phyloP scores from a whole-genome alignment of 1,139 yeast species.

The Hemisphaericaspora xylofermentans region DNA sequence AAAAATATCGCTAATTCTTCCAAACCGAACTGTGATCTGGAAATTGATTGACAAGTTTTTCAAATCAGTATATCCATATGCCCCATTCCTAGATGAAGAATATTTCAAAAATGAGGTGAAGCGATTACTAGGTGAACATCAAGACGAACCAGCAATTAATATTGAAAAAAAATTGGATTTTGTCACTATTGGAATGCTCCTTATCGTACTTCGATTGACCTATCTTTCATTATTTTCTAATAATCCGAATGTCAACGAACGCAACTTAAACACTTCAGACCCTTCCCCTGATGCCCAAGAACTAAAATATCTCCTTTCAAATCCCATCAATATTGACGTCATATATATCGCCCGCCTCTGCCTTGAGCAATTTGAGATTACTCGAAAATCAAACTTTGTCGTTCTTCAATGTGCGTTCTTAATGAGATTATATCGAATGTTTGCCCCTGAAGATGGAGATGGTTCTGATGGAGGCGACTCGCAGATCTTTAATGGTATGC shows the following conservation, averaged over 20 bases:
- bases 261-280: constrained; percentile 21
- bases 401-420: constrained; percentile 49
- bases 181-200: constrained; percentile 31
- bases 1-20: constrained; percentile 31
- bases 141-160: constrained; percentile 16
- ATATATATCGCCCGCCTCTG: constrained; percentile 54
- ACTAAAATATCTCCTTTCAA: constrained; percentile 40
- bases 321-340: constrained; percentile 48
- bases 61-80: constrained; percentile 30
- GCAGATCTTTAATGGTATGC: constrained; percentile 33
- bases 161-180: constrained; percentile 34
- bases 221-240: constrained; percentile 37
- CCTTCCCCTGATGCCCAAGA: constrained; percentile 24
- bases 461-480: constrained; percentile 48
- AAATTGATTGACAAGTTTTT: constrained; percentile 31
- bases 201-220: constrained; percentile 29
- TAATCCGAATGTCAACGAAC: constrained; percentile 25
- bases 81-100: constrained; percentile 37
- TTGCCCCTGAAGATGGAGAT: constrained; percentile 55
- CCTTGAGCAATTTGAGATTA: constrained; percentile 49
- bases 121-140: constrained; percentile 25
- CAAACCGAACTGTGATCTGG: constrained; percentile 34
- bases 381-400: constrained; percentile 46
- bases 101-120: constrained; percentile 22
- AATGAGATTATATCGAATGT: constrained; percentile 36